Base-by-base conservation (phyloP, 2,329 filamentous ascomycete genomes). In the Botrytis hyacinthi region DNA sequence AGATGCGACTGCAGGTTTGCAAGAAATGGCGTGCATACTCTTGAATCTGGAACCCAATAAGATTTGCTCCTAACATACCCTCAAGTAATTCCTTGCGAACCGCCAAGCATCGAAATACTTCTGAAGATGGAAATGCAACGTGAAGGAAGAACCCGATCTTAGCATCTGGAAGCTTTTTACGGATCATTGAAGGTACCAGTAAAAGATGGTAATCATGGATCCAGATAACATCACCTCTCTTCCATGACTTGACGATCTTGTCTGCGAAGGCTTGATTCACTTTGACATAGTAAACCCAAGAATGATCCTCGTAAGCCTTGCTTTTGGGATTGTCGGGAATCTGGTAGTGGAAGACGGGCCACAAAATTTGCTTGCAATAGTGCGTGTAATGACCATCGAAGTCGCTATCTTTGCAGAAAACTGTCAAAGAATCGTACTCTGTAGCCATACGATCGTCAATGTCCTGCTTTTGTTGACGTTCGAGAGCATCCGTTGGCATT, bases 331-430 rank as follows among this genome's bases (percentile, higher is more conserved):
- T 97, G 81, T 98, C 96, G 0, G 95, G 96, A 74, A 98, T 97
- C 83, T 98, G 95, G 82, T 98, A 98, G 83, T 98, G 95, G 83
- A 98, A 97, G 74, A 98, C 95, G 1, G 95, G 95, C 95, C 95
- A 98, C 10, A 98, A 86, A 72, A 98, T 97, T 80, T 95, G 94
- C 85, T 98, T 98, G 90, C 95, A 98, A 81, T 96, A 98, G 83
- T 98, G 95, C 20, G 92, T 90, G 81, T 98, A 98, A 83, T 97
- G 95, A 1, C 95, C 94, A 79, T 98, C 92, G 80, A 98, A 94
- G 82, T 98, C 95, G 80, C 92, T 94, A 83, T 98, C 95, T 75
- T 90, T 92, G 82, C 93, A 92, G 81, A 92, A 97, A 48, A 98
- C 94, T 3, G 92, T 90, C 77, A 97, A 83, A 79, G 93, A 94